phyloP scores from a whole-genome alignment of 768 basidiomycete species.

The Calocybe indica region DNA sequence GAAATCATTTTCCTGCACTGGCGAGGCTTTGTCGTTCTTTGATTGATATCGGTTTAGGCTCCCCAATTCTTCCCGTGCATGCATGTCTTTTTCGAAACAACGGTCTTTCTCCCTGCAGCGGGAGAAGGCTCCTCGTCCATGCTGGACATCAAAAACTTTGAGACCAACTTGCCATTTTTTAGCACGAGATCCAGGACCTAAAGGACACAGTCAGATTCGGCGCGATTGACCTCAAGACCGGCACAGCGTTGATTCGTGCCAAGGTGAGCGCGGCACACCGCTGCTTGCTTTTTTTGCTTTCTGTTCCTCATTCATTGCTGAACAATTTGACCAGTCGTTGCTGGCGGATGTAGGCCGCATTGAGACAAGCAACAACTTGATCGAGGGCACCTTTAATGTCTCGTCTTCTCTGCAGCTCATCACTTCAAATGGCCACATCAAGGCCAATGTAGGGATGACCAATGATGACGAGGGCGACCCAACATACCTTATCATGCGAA shows the following conservation, averaged over 20 bases:
- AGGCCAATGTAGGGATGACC: not conserved
- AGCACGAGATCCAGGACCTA: conserved; percentile 32
- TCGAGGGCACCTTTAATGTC: not conserved
- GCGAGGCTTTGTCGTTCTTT: too few species aligned
- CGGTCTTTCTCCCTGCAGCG: not conserved
- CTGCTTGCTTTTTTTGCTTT: not conserved
- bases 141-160: conserved; percentile 33
- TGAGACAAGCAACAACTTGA: not conserved
- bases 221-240: conserved; percentile 25
- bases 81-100: too few species aligned
- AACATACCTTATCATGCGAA: too few species aligned
- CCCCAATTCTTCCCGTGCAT: too few species aligned
- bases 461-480: too few species aligned
- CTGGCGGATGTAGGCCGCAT: not conserved
- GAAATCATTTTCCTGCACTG: too few species aligned
- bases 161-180: conserved; percentile 38
- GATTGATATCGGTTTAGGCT: too few species aligned
- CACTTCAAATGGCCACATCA: not conserved
- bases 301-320: not conserved
- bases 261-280: conserved; percentile 21
- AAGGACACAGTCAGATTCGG: conserved; percentile 33
- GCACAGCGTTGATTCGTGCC: conserved; percentile 26
- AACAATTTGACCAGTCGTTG: not conserved
- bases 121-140: conserved; percentile 8
- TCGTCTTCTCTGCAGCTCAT: not conserved